A percentile compares a stretch with the other conserved stretches of the same genome.
phyloP scores from a whole-genome alignment of 2,329 filamentous ascomycete genomes.

The Sarocladium kiliense region DNA sequence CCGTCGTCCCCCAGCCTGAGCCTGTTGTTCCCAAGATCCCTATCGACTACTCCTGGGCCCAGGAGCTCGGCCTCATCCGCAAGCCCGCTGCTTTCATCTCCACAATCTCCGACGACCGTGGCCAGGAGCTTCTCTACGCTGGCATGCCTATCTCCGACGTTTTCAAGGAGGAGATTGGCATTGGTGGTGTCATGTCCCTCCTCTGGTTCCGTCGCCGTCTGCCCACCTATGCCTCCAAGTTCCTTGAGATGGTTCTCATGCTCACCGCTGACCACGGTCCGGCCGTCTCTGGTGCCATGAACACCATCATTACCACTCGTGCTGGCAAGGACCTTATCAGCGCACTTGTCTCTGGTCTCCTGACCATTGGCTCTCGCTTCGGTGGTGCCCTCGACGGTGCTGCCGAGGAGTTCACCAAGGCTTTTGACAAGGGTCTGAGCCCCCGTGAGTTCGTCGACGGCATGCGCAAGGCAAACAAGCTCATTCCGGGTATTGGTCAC shows the following conservation, averaged over 20 bases:
- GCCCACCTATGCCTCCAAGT: constrained; percentile 93
- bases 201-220: constrained; percentile 99
- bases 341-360: constrained; percentile 88
- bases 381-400: constrained; percentile 97
- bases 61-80: constrained; percentile 98
- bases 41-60: constrained; percentile 99
- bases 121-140: constrained; percentile 96
- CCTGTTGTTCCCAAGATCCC: constrained; percentile 97
- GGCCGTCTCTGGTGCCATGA: constrained; percentile 99
- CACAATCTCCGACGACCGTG: constrained; percentile 99
- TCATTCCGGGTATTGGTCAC: constrained; percentile 98
- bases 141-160: constrained; percentile 99
- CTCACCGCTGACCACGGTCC: constrained; percentile 98
- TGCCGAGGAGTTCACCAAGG: constrained; percentile 96
- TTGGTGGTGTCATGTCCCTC: constrained; percentile 99
- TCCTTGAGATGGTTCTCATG: constrained; percentile 99
- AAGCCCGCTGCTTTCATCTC: constrained; percentile 99
- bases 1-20: constrained; percentile 80
- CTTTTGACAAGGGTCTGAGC: constrained; percentile 95
- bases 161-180: constrained; percentile 97
- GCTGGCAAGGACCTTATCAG: constrained; percentile 98
- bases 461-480: constrained; percentile 99
- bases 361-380: constrained; percentile 97
- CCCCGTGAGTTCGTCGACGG: constrained; percentile 98
- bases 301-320: constrained; percentile 99